Evolutionary conservation across 805 yeast genomes (phyloP), one percentile per base, ranked within the genome.

Genomic region (Lachancea fermentati): DNA sequence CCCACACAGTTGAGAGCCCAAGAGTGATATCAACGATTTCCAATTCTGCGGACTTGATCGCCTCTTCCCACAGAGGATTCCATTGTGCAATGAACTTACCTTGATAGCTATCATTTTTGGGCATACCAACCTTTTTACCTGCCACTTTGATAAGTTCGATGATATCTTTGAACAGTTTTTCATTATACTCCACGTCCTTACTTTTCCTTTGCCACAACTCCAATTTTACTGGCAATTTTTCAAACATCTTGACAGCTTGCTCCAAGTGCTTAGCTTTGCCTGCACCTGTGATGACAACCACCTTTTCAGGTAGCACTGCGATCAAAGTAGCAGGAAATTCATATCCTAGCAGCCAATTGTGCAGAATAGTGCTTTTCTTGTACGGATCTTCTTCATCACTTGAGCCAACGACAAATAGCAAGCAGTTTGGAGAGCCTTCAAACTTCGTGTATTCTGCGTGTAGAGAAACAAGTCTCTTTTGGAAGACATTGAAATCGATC

Each of bases 321-420:
- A 91, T 64, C 22, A 79, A 79, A 1, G 97, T 88, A 37, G 93
- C 93, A n/a, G 95, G 94, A 57, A 91, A 91, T 60, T 93, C 97
- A 60, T 89, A 91, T 3, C 97, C 96, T 36, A 91, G 66, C 39
- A 91, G 67, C 97, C 97, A 91, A 38, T 79, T 83, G 60, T 89
- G 97, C 34, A 89, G 64, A 33, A 84, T 81, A 1, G 95, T 80
- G 9, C 95, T 81, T 63, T 86, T 86, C 58, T 84, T 87, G 63
- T 86, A 88, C 35, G 95, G 94, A 59, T 87, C 84, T 48, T 84
- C 91, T 45, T 85, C 93, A 57, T 86, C 88, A 32, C 85, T 70
- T 5, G 95, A 84, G 9, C 97, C 97, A 34, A 84, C 81, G 11
- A 85, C 77, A 34, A 85, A 75, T 45, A 87, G 54, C 24, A 83